phyloP scores from a whole-genome alignment of 179 eudicot species.

The Amaranthus tricolor region DNA sequence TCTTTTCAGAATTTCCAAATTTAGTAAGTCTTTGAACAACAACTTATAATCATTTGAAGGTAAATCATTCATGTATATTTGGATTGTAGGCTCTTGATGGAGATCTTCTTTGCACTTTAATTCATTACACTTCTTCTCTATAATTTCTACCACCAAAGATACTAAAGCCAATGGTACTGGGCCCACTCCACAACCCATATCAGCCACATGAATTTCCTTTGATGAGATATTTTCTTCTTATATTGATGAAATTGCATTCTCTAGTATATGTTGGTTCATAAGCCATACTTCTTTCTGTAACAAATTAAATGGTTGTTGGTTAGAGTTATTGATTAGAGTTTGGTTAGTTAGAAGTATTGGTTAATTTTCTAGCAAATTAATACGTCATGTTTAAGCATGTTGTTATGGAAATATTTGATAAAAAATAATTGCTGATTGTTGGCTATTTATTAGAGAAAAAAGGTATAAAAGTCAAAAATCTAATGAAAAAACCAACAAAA shows the following conservation, averaged over 20 bases:
- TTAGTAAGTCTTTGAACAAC: constrained; percentile 18
- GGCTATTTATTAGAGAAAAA: too few relatives aligned
- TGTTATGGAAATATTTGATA: too few relatives aligned
- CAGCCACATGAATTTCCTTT: constrained; percentile 21
- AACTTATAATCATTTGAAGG: constrained; percentile 28
- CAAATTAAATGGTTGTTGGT: background rate
- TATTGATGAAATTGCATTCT: constrained; percentile 18
- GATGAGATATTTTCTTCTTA: background rate
- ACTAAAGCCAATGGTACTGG: constrained; percentile 18
- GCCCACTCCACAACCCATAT: constrained; percentile 33
- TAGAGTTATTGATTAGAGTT: too few relatives aligned
- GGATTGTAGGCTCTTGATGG: constrained; percentile 11
- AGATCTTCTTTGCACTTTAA: background rate
- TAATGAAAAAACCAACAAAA: too few relatives aligned
- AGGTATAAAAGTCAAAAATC: too few relatives aligned
- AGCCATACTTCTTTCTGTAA: background rate
- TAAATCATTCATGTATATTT: constrained; percentile 27
- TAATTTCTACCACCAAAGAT: constrained; percentile 1
- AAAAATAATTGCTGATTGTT: too few relatives aligned
- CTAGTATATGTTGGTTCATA: constrained; percentile 5
- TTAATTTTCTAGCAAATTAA: too few relatives aligned
- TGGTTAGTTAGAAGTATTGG: too few relatives aligned
- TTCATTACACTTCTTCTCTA: constrained; percentile 2
- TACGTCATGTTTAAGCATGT: too few relatives aligned
- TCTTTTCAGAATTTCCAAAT: background rate